Conservation (phyloP, 2,329 filamentous ascomycete genomes). For the Diaporthe vexans region DNA sequence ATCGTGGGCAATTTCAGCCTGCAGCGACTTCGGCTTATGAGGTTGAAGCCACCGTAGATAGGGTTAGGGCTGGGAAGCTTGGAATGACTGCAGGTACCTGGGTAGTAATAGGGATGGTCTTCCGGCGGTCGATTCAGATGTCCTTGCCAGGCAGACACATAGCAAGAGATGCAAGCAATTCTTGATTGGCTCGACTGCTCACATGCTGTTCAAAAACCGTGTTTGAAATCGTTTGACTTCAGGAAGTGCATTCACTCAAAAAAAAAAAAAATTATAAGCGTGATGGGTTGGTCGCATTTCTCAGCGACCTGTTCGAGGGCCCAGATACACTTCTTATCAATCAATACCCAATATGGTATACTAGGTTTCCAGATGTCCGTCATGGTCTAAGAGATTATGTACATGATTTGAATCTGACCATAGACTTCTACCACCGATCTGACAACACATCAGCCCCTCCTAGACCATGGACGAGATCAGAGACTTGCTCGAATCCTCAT, state of each 20-base stretch:
- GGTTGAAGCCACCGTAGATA: neutral
- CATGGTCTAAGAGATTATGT: too few species aligned
- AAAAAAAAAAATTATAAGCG: neutral
- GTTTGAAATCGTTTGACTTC: too few species aligned
- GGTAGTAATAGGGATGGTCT: too few species aligned
- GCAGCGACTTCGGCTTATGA: neutral
- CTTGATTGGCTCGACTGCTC: neutral
- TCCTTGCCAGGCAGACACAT: too few species aligned
- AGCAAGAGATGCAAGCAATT: too few species aligned
- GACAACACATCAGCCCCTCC: neutral
- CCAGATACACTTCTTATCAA: neutral
- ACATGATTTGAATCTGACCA: too few species aligned
- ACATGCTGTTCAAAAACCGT: too few species aligned
- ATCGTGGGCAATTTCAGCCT: neutral
- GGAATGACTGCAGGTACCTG: too few species aligned
- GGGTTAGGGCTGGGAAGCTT: slow-evolving; percentile 12
- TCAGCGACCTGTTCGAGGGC: neutral
- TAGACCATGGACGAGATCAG: slow-evolving; percentile 33
- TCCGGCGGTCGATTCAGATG: too few species aligned
- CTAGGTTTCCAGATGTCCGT: too few species aligned
- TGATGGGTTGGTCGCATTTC: neutral
- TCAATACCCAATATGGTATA: neutral
- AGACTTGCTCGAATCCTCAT: slow-evolving; percentile 52
- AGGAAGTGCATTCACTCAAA: neutral
- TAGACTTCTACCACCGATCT: neutral